Base-by-base conservation (phyloP, 495 filamentous ascomycete genomes). In the Entonaema liquescens region DNA sequence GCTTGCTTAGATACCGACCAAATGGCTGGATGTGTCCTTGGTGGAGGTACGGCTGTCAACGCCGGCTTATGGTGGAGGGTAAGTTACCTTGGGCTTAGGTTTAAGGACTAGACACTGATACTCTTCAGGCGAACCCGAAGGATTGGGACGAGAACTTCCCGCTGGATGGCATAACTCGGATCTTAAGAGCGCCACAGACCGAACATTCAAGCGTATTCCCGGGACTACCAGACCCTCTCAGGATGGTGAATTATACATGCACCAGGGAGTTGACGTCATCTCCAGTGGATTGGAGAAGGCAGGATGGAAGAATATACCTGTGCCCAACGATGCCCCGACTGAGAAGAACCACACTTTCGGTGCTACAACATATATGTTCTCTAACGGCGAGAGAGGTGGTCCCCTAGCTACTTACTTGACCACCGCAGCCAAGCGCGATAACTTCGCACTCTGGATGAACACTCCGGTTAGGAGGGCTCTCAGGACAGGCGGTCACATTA, bases 131-230 rank as follows among this genome's bases (percentile, higher is more conserved):
- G 33, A 80, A 85, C 72, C 67, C 78, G 3, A 82, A 83, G 33
- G 92, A 93, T 76, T 94, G 90, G 83, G 86, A 93, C 68, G 85
- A 87, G 75, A 89, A 90, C 63, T 94, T 92, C 81, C 92, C 92
- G 60, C 79, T 29, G 91, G 89, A 25, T 94, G 92, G 92, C 89
- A 92, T 74, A 80, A 85, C 56, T 77, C 81, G 1, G 90, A 93
- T 74, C 80, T 93, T 70, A 72, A 77, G 63, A 74, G 81, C 42
- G 86, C 91, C n/a, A 84, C 85, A n/a, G 78, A 82, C 35, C 80
- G 86, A n/a, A 86, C 91, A 13, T 93, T 92, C 78, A 68, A 77
- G n/a, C 86, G 89, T 62, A 93, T 92, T 68, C 90, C 91, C 0
- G 89, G 91, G 40, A 92, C 90, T 36, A 87, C 87, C 67, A 79